Percentiles rank a stretch among this genome's conserved stretches.
phyloP scores from a whole-genome alignment of 2,329 filamentous ascomycete species.

The Colletotrichum sp. region DNA sequence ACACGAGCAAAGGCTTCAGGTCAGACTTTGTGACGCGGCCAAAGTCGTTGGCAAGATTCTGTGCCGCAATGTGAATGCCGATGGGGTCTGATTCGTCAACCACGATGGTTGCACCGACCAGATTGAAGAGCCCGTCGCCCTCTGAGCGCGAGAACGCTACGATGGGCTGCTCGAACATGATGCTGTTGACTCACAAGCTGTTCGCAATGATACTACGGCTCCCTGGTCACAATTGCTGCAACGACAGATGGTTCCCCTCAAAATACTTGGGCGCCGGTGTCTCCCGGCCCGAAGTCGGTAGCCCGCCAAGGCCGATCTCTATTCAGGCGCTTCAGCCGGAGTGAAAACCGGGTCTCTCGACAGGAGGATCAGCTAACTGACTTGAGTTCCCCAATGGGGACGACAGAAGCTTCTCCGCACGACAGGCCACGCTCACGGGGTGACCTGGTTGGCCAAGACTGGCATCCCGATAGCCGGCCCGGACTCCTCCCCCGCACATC shows the following conservation, averaged over 20 bases:
- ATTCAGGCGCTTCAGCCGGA: background rate
- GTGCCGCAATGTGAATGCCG: slow-evolving; percentile 37
- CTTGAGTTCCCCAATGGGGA: background rate
- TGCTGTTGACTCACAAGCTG: background rate
- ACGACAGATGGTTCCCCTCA: background rate
- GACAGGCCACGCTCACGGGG: background rate
- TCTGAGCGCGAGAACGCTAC: slow-evolving; percentile 27
- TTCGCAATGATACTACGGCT: background rate
- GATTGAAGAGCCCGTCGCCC: slow-evolving; percentile 19
- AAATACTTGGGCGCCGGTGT: background rate
- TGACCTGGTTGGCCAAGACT: background rate
- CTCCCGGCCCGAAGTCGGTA: background rate
- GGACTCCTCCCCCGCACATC: slow-evolving; percentile 5
- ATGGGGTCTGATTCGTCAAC: slow-evolving; percentile 32
- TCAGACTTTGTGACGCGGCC: slow-evolving; percentile 24
- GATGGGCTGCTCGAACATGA: slow-evolving; percentile 30
- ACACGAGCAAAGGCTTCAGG: background rate
- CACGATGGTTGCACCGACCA: slow-evolving; percentile 33
- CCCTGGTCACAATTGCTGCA: background rate
- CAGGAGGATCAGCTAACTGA: background rate
- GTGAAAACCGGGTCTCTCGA: background rate
- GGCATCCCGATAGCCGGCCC: slow-evolving; percentile 6
- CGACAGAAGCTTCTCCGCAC: background rate
- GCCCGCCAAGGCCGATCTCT: background rate
- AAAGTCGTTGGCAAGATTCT: slow-evolving; percentile 33